Evolutionary conservation across 2,329 filamentous ascomycete genomes (phyloP).

Genomic region (Fusarium gaditjirri): DNA sequence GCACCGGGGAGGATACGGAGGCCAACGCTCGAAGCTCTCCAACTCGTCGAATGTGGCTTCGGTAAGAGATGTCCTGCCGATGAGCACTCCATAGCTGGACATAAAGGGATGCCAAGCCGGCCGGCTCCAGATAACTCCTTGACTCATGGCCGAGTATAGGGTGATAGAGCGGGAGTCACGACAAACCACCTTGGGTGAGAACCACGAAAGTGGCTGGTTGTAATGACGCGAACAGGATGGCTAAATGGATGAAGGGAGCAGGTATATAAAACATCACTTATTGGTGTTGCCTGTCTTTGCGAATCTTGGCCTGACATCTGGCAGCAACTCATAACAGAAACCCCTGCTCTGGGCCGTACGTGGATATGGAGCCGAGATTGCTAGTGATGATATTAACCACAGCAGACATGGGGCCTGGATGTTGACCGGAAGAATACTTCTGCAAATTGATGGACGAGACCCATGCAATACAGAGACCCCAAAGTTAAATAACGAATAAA

Average conservation of each 20-base stretch:
- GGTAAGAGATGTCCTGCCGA: constrained; percentile 4
- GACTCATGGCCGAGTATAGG: constrained; percentile 28
- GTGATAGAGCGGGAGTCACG: constrained; percentile 16
- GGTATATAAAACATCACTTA: constrained; percentile 25
- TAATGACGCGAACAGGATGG: not conserved
- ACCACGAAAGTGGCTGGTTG: constrained; percentile 11
- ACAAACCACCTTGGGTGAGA: constrained; percentile 19
- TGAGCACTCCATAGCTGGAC: not conserved
- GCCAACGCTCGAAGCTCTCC: constrained; percentile 3
- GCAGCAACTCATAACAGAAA: constrained; percentile 10
- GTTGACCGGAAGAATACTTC: constrained; percentile 1
- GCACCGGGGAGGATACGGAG: constrained; percentile 14
- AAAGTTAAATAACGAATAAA: constrained; percentile 1
- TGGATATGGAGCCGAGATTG: constrained; percentile 19
- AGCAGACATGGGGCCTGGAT: not conserved
- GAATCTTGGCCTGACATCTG: constrained; percentile 11
- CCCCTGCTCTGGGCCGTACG: constrained; percentile 11
- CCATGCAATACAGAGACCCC: constrained; percentile 5
- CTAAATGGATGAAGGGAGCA: constrained; percentile 1
- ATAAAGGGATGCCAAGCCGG: constrained; percentile 33
- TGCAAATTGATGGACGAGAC: not conserved
- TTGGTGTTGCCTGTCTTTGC: constrained; percentile 24
- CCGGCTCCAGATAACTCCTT: constrained; percentile 10
- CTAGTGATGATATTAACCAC: constrained; percentile 11
- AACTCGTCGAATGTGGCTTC: constrained; percentile 6